A percentile compares a stretch with the other conserved stretches of the same genome.
These are phyloP conservation scores for Neofusicoccum sp. DNA, from an alignment of 2,329 filamentous ascomycete species.

Conservation along the genomic window DNA sequence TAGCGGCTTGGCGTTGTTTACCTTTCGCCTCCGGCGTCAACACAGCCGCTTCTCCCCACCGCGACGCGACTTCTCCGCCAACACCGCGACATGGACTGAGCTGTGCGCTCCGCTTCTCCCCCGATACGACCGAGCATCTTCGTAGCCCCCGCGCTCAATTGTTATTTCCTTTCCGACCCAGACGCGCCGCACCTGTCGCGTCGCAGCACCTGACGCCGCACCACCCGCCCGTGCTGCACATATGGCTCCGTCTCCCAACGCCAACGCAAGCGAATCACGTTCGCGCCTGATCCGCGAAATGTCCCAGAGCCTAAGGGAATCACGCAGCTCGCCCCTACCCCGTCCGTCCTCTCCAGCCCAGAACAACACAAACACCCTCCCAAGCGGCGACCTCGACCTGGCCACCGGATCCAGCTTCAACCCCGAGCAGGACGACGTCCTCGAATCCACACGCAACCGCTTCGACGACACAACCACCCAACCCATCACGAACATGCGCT, in stretches of 20 bases:
- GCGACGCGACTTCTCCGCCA: constrained; percentile 22
- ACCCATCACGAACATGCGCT: constrained; percentile 38
- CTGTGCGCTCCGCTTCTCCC: neutral
- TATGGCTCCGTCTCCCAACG: constrained; percentile 41
- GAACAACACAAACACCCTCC: constrained; percentile 28
- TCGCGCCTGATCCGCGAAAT: constrained; percentile 41
- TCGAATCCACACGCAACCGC: constrained; percentile 40
- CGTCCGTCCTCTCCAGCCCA: constrained; percentile 35
- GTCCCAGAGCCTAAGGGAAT: constrained; percentile 26
- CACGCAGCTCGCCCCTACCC: constrained; percentile 35
- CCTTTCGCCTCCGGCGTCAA: constrained; percentile 1
- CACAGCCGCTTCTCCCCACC: constrained; percentile 12
- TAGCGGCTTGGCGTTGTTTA: constrained; percentile 20
- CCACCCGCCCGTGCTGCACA: neutral
- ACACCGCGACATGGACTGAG: constrained; percentile 14
- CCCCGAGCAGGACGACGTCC: constrained; percentile 32
- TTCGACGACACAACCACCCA: constrained; percentile 36
- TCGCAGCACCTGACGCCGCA: constrained; percentile 1
- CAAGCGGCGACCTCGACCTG: constrained; percentile 30
- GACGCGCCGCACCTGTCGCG: constrained; percentile 6
- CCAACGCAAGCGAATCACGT: constrained; percentile 37
- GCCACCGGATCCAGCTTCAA: constrained; percentile 33
- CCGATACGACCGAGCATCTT: neutral
- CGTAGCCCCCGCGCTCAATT: neutral
- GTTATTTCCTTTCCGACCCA: constrained; percentile 4